Percentiles rank a stretch among this genome's conserved stretches.
phyloP scores from a whole-genome alignment of 148 eudicot genomes.

The Chenopodium suecicum region DNA sequence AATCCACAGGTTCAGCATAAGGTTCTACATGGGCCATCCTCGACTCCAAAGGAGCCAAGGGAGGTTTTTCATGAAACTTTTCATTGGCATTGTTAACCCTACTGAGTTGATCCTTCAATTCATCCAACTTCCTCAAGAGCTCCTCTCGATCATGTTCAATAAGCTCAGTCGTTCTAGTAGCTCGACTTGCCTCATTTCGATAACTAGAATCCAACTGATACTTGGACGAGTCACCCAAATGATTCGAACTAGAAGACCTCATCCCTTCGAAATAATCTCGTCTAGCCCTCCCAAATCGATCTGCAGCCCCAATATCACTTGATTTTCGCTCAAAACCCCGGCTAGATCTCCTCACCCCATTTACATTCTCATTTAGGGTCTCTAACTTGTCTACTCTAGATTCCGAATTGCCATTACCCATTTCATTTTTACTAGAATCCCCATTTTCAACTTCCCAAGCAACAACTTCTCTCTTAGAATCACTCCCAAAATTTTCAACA shows the following conservation, averaged over 20 bases:
- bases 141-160: conserved; percentile 62
- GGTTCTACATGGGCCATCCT: conserved; percentile 40
- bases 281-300: conserved; percentile 36
- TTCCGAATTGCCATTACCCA: conserved; percentile 20
- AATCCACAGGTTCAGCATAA: conserved; percentile 40
- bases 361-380: conserved; percentile 36
- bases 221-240: conserved; percentile 49
- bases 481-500: conserved; percentile 34
- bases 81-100: conserved; percentile 46
- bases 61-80: conserved; percentile 50
- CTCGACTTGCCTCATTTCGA: conserved; percentile 34
- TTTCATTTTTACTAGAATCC: conserved; percentile 25
- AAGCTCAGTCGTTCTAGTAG: conserved; percentile 36
- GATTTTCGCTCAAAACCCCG: conserved; percentile 36
- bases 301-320: conserved; percentile 36
- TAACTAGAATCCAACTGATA: conserved; percentile 25
- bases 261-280: conserved; percentile 37
- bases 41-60: conserved; percentile 37
- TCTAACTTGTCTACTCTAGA: conserved; percentile 36
- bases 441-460: conserved; percentile 33
- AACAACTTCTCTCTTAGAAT: conserved; percentile 26
- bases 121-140: conserved; percentile 76
- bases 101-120: conserved; percentile 68
- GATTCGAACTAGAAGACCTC: conserved; percentile 39
- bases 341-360: conserved; percentile 37